Conservation (phyloP, 1,284 basidiomycete genomes). For the Cystobasidium sp. region DNA sequence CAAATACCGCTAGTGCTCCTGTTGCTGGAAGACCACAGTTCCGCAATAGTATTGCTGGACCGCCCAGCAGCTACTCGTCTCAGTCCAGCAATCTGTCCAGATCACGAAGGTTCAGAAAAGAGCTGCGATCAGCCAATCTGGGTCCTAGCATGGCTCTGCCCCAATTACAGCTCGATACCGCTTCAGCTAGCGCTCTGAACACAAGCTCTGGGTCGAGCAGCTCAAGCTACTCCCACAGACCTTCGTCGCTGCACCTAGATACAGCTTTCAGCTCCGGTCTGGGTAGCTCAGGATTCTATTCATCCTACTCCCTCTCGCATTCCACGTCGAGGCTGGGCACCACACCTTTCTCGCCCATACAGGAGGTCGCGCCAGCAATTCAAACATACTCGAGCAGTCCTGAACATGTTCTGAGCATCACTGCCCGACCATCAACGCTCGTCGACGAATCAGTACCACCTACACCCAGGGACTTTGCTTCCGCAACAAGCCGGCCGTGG, state of each 20-base stretch:
- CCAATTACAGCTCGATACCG: constrained; percentile 37
- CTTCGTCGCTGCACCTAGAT: neutral
- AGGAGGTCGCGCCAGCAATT: constrained; percentile 19
- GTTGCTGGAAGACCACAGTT: neutral
- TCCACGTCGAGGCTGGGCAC: constrained; percentile 33
- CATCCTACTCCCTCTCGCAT: constrained; percentile 21
- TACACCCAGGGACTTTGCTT: neutral
- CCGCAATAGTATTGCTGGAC: constrained; percentile 24
- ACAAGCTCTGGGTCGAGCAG: neutral
- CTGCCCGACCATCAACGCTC: neutral
- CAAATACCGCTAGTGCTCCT: neutral
- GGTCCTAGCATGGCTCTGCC: constrained; percentile 29
- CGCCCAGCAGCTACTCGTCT: neutral
- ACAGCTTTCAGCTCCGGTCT: neutral
- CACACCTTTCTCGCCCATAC: constrained; percentile 41
- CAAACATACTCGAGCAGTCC: constrained; percentile 10
- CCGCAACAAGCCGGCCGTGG: neutral
- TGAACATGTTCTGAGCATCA: constrained; percentile 2
- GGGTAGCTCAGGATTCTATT: neutral
- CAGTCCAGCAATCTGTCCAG: constrained; percentile 36
- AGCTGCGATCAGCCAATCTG: constrained; percentile 30
- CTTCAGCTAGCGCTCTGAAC: constrained; percentile 4
- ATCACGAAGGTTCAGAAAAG: constrained; percentile 34
- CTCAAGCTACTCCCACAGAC: neutral
- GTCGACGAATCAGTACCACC: constrained; percentile 6